Percentiles rank a stretch among this genome's conserved stretches.
Evolutionary conservation across 2,329 filamentous ascomycete genomes (phyloP).

Genomic region (Camptophora hylomeconis): DNA sequence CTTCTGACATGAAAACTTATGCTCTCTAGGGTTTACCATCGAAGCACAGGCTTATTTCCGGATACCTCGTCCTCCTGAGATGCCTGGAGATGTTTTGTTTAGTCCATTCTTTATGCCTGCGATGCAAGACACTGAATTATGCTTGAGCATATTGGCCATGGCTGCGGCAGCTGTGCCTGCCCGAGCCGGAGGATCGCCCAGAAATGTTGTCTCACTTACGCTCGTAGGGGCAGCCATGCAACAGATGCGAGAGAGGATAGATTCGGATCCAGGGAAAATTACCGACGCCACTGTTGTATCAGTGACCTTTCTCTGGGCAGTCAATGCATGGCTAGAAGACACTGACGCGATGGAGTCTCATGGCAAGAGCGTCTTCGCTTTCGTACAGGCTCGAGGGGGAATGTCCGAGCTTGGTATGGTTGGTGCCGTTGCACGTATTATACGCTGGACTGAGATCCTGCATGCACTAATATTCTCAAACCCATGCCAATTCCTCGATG

Average conservation of each 20-base stretch:
- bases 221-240: not conserved
- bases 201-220: constrained; percentile 1
- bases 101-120: constrained; percentile 1
- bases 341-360: not conserved
- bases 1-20: constrained; percentile 1
- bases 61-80: not conserved
- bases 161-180: not conserved
- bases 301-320: not conserved
- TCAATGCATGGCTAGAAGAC: not conserved
- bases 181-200: not conserved
- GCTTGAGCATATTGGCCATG: not conserved
- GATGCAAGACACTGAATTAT: not conserved
- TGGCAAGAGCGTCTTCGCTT: not conserved
- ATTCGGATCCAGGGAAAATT: not conserved
- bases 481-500: not conserved
- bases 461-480: not conserved
- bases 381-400: not conserved
- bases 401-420: constrained; percentile 1
- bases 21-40: not conserved
- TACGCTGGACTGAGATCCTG: not conserved
- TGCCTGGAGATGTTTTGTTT: not conserved
- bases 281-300: not conserved
- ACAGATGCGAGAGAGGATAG: not conserved
- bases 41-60: not conserved
- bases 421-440: not conserved